phyloP scores from a whole-genome alignment of 75 land plant species.

The Selaginella tamariscina region DNA sequence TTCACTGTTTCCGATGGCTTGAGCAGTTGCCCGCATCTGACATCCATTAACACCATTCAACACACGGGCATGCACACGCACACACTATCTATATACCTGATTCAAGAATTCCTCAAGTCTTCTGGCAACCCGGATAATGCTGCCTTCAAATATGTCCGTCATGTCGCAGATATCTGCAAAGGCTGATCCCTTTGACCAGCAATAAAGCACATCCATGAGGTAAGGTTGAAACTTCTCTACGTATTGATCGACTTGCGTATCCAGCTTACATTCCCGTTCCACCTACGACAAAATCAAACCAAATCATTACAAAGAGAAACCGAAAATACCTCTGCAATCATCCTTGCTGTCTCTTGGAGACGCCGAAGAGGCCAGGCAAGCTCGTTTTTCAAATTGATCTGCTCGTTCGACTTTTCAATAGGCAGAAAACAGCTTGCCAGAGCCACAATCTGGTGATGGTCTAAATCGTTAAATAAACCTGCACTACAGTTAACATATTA shows the following conservation, averaged over 20 bases:
- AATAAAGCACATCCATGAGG: constrained; percentile 92
- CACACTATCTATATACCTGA: constrained; percentile 43
- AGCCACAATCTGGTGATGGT: constrained; percentile 89
- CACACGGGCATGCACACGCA: background rate
- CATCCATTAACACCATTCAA: background rate
- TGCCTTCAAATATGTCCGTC: constrained; percentile 97
- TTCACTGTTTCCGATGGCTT: constrained; percentile 67
- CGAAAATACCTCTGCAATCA: constrained; percentile 70
- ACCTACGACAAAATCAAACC: constrained; percentile 32
- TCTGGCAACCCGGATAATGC: constrained; percentile 79
- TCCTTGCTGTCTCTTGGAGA: constrained; percentile 81
- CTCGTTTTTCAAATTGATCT: constrained; percentile 61
- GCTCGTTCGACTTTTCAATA: constrained; percentile 80
- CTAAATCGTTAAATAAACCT: constrained; percentile 92
- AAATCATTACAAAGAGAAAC: background rate
- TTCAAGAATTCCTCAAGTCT: constrained; percentile 92
- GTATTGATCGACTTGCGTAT: constrained; percentile 73
- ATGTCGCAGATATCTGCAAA: constrained; percentile 76
- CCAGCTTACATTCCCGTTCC: constrained; percentile 87
- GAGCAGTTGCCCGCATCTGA: constrained; percentile 65
- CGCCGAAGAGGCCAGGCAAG: constrained; percentile 79
- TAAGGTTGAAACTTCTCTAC: constrained; percentile 62
- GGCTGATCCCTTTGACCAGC: constrained; percentile 89
- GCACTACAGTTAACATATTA: constrained; percentile 12
- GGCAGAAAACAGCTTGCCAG: constrained; percentile 91